Conservation (phyloP, 768 basidiomycete genomes). For the Baorangia bicolor region DNA sequence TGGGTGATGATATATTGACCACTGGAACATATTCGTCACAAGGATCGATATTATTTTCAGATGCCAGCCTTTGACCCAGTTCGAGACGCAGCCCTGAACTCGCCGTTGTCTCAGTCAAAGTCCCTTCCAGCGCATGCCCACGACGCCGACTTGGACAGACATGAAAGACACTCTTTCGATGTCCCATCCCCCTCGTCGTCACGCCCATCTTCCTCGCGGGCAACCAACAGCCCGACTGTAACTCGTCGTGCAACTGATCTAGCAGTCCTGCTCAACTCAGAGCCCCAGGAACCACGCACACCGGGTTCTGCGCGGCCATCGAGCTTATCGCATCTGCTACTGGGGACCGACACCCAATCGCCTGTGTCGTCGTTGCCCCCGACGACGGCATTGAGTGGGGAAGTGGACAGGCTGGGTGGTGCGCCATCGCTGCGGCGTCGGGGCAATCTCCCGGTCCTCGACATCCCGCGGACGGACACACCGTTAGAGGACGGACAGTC, state of each 20-base stretch:
- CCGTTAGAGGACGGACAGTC: conserved; percentile 20
- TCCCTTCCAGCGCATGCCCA: conserved; percentile 30
- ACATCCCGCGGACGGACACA: conserved; percentile 32
- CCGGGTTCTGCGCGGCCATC: conserved; percentile 41
- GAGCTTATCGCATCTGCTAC: conserved; percentile 41
- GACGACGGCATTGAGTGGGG: conserved; percentile 14
- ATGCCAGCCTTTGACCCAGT: conserved; percentile 76
- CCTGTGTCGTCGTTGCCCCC: conserved; percentile 16
- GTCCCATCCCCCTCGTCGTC: conserved; percentile 39
- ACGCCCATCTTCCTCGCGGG: conserved; percentile 35
- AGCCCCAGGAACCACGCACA: conserved; percentile 41
- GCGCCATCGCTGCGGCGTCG: conserved; percentile 31
- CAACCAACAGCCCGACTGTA: conserved; percentile 45
- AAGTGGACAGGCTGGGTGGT: conserved; percentile 28
- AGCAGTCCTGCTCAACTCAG: conserved; percentile 72
- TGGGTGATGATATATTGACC: conserved; percentile 17
- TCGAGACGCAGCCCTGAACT: conserved; percentile 82
- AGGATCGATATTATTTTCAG: neutral
- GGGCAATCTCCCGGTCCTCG: conserved; percentile 31
- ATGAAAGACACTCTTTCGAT: conserved; percentile 28
- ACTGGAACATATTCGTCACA: neutral
- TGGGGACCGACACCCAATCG: conserved; percentile 29
- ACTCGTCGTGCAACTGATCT: conserved; percentile 70
- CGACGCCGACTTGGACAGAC: conserved; percentile 28
- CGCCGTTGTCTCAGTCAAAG: conserved; percentile 54